Base-by-base conservation (phyloP, 106 monocot species). In the Gastrodia elata region DNA sequence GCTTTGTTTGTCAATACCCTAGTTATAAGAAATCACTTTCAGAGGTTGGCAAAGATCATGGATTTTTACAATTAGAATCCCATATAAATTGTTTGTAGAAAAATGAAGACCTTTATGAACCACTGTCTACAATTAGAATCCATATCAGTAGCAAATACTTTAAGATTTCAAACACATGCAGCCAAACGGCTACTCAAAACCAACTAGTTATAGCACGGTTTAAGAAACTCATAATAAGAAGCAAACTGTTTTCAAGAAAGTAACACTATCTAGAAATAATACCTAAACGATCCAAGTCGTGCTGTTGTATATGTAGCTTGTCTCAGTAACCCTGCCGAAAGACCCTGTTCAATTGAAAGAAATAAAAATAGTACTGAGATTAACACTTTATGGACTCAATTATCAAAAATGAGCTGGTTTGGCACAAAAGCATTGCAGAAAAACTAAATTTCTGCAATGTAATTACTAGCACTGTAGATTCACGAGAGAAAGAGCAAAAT, bases 1-100 rank as follows among this genome's bases (percentile, higher is more conserved):
- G 87, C 87, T 85, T 88, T 91, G 72, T 85, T 88, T 43, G 91
- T 91, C 48, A 91, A 67, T 14, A 87, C 84, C 76, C 91, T 89
- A 77, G 40, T 26, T 10, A 52, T 65, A 65, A 73, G 77, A 39
- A 73, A 61, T 26, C 57, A 42, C 38, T 16, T 26, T 41, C 40
- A 40, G 39, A 2, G 38, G 64, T 57, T 64, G 34, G 36, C 16
- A 35, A 42, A n/a, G 5, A 25, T 32, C 14, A 61, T 13, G 28
- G 8, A 61, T 28, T 28, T 61, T 9, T 61, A 61, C 10, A 25
- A 58, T 58, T 27, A 27, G 28, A 24, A 48, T 48, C 52, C n/a
- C n/a, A n/a, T n/a, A n/a, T n/a, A n/a, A n/a, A n/a, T n/a, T n/a
- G n/a, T n/a, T n/a, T n/a, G n/a, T n/a, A n/a, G n/a, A n/a, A n/a